These are phyloP conservation scores for Populus trichocarpa DNA, from an alignment of 441 rosid species.

Conservation along the genomic window DNA sequence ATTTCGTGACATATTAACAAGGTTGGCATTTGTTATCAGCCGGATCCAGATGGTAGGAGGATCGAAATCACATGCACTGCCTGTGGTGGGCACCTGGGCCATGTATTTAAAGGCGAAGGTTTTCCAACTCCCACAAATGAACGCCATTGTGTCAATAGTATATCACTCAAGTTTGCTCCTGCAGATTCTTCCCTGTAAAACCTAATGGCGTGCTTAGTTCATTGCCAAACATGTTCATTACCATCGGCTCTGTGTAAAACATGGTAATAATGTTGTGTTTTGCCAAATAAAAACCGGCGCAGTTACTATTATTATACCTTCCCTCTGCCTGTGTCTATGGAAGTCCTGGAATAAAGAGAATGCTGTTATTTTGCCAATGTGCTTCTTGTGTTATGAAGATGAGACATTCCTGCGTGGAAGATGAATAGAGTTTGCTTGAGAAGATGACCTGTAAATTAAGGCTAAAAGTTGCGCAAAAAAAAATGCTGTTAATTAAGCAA, in stretches of 20 bases:
- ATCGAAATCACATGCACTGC: constrained; percentile 89
- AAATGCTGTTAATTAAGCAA: too few relatives aligned
- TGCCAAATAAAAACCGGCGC: constrained; percentile 1
- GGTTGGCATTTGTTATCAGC: constrained; percentile 35
- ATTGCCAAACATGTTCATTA: neutral
- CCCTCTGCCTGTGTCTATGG: neutral
- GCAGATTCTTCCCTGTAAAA: constrained; percentile 26
- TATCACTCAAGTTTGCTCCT: constrained; percentile 69
- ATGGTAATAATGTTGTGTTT: constrained; percentile 4
- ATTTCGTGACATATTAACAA: neutral
- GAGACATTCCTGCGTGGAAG: neutral
- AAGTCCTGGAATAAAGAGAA: neutral
- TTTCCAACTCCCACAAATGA: constrained; percentile 85
- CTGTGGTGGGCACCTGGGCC: constrained; percentile 94
- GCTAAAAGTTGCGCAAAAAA: too few relatives aligned
- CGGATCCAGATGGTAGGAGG: constrained; percentile 85
- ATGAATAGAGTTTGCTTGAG: neutral
- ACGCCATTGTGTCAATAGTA: constrained; percentile 72
- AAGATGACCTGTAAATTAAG: neutral
- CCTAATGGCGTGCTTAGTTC: neutral
- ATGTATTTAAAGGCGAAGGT: constrained; percentile 93
- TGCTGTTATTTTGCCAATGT: neutral
- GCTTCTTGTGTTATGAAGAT: neutral
- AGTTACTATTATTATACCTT: neutral
- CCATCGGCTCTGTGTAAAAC: neutral